Evolutionary conservation across 495 filamentous ascomycete genomes (phyloP).

Genomic region (Aspergillus nidulans): DNA sequence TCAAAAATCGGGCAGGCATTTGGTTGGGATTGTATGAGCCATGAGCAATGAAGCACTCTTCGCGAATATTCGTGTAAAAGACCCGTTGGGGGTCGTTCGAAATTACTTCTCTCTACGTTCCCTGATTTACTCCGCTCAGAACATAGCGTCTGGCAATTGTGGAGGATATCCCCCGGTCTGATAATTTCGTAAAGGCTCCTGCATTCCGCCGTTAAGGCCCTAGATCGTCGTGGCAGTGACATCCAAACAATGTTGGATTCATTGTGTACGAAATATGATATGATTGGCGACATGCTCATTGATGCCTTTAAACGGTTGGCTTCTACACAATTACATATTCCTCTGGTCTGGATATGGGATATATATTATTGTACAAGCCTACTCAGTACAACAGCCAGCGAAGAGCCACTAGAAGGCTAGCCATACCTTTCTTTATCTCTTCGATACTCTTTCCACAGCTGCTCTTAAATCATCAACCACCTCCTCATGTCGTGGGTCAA

Average conservation of each 20-base stretch:
- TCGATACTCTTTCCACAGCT: conserved; percentile 40
- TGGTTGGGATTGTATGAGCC: conserved; percentile 48
- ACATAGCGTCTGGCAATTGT: conserved; percentile 35
- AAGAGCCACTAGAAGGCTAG: not conserved
- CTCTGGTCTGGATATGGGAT: not conserved
- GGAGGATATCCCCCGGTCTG: conserved; percentile 36
- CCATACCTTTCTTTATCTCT: conserved; percentile 9
- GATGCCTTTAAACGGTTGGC: too few species aligned
- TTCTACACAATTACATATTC: too few species aligned
- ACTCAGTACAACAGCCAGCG: not conserved
- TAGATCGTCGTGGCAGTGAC: too few species aligned
- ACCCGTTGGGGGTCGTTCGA: conserved; percentile 28
- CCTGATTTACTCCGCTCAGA: conserved; percentile 30
- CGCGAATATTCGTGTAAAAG: conserved; percentile 12
- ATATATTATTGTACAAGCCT: not conserved
- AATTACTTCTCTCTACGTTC: conserved; percentile 34
- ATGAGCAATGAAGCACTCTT: conserved; percentile 45
- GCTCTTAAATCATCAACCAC: conserved; percentile 44
- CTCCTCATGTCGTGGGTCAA: conserved; percentile 12
- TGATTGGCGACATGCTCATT: too few species aligned
- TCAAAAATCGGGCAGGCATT: conserved; percentile 35
- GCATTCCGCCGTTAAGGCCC: too few species aligned
- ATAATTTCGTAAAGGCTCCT: conserved; percentile 43
- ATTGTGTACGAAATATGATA: too few species aligned
- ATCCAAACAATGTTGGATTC: too few species aligned